Evolutionary conservation across 2,329 filamentous ascomycete species (phyloP).

Genomic region (Claviceps digitariae): DNA sequence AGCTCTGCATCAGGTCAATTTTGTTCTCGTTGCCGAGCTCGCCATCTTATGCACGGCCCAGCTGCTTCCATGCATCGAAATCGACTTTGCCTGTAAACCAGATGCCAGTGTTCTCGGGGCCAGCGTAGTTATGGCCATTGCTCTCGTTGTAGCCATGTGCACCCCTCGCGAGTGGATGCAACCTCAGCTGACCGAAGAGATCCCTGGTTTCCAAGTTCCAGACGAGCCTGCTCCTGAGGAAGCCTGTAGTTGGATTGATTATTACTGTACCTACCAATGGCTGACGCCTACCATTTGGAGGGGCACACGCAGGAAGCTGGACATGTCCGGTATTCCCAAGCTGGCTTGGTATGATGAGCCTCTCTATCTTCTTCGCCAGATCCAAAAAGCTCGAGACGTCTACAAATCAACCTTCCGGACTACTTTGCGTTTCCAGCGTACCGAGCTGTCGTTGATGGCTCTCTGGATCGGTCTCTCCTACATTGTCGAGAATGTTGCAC

Average conservation of each 20-base stretch:
- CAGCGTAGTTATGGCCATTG: conserved; percentile 22
- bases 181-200: conserved; percentile 24
- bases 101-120: conserved; percentile 20
- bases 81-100: conserved; percentile 16
- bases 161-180: conserved; percentile 39
- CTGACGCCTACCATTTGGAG: conserved; percentile 35
- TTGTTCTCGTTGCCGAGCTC: conserved; percentile 25
- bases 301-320: conserved; percentile 29
- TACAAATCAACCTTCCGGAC: conserved; percentile 32
- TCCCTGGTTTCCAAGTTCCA: conserved; percentile 23
- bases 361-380: conserved; percentile 28
- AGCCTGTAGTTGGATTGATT: conserved; percentile 38
- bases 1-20: conserved; percentile 35
- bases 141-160: conserved; percentile 25
- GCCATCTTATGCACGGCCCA: conserved; percentile 23
- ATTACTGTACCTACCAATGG: conserved; percentile 38
- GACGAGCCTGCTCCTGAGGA: conserved; percentile 35
- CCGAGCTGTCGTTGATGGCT: conserved; percentile 31
- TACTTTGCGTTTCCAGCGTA: conserved; percentile 26
- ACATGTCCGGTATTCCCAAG: conserved; percentile 32
- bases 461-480: conserved; percentile 25
- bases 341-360: conserved; percentile 44
- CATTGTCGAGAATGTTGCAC: conserved; percentile 34
- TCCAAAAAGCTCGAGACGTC: conserved; percentile 29
- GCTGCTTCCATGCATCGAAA: conserved; percentile 30